Evolutionary conservation across 805 yeast genomes (phyloP), one percentile per base, ranked within the genome.

Genomic region (Candida piceae): DNA sequence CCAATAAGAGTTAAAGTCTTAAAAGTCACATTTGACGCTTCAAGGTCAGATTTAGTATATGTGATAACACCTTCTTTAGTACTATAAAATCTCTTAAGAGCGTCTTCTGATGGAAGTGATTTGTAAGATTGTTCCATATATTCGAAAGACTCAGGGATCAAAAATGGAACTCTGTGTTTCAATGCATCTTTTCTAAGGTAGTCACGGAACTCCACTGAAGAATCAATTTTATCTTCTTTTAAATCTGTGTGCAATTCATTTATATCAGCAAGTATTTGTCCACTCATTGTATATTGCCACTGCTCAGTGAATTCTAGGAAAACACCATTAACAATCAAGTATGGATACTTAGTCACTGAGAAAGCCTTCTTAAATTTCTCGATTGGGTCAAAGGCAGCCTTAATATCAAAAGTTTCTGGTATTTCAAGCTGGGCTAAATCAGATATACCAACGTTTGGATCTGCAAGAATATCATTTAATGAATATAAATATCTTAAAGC

Each of bases 301-400:
- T 69, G 63, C 1, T 68, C 60, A 19, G 40, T 38, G 46, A 80
- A 66, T 3, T 69, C 70, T 40, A 66, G 61, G 13, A 84, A 69
- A 6, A 80, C 78, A 30, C 97, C 97, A 57, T 90, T 84, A 20
- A 77, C 74, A 34, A 87, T 69, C 4, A 86, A 62, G 0, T 72
- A 57, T 0, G 90, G 79, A 1, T 56, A 53, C 0, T 50, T 20
- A 12, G 19, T 49, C 19, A 80, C 57, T 5, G 72, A 67, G 24
- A 77, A 63, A 1, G 57, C 61, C 2, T 49, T 32, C 7, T 54
- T 34, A 32, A 72, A 53, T n/a, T 16, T 13, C 1, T 42, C 39
- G 16, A 44, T 31, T 34, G 54, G 62, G 26, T 40, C 50, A 10
- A 36, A 45, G 35, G 7, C 62, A 50, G 9, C 40, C 6, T 37